Percentiles rank a stretch among this genome's conserved stretches.
These are phyloP conservation scores for Cordyceps militaris DNA, from an alignment of 2,329 filamentous ascomycete genomes.

Conservation along the genomic window DNA sequence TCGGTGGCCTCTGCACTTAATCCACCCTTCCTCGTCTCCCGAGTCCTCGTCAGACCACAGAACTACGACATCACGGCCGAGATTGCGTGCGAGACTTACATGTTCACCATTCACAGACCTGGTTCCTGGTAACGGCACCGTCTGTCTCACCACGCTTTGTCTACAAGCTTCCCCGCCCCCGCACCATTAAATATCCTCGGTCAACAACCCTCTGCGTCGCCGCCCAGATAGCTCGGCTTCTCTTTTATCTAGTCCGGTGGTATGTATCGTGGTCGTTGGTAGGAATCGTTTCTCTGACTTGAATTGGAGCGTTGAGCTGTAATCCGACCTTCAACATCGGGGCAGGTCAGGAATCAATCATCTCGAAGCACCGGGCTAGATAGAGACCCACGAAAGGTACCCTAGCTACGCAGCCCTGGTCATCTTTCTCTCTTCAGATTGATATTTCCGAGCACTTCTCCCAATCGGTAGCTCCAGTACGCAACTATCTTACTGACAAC, in stretches of 20 bases:
- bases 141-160: background rate
- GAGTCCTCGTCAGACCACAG: background rate
- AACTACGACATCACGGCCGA: background rate
- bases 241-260: background rate
- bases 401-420: background rate
- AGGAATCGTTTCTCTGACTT: background rate
- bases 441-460: background rate
- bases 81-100: background rate
- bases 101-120: background rate
- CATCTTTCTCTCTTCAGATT: background rate
- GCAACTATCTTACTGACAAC: background rate
- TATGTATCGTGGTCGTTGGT: background rate
- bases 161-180: background rate
- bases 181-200: background rate
- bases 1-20: background rate
- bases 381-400: background rate
- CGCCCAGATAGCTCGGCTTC: no score
- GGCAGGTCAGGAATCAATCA: background rate
- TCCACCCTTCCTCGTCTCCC: background rate
- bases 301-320: background rate
- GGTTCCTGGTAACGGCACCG: background rate
- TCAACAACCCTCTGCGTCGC: background rate
- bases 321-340: background rate
- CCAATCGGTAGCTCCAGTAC: background rate
- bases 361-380: background rate